Evolutionary conservation across 495 filamentous ascomycete genomes (phyloP), one percentile per base, ranked within the genome.

Genomic region (Sordaria brevicollis): DNA sequence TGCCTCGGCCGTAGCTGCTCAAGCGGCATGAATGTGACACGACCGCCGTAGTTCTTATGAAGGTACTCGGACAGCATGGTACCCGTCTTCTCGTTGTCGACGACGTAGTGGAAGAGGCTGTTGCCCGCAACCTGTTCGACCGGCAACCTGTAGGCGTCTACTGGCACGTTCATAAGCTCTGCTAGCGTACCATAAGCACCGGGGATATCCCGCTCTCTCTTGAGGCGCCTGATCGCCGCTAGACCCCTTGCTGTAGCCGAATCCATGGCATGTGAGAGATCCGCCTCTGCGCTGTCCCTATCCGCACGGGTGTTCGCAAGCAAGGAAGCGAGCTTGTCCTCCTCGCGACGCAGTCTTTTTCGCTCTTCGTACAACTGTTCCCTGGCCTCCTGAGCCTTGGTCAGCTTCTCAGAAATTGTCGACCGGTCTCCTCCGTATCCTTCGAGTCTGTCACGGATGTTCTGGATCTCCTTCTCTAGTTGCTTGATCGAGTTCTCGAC

Each of bases 51-150:
- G 68, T 90, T 87, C 67, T 91, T 91, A 76, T 93, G 88, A 25
- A 99, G 83, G 15, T 90, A 86, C 73, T 94, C 91, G 15, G 93
- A 84, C 17, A 96, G 88, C 67, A 87, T 87, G 1, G 92, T 92
- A 0, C 93, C 93, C 2, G 94, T 97, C 39, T 91, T 87, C 68
- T 94, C 94, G 41, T 90, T 96, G 77, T 99, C 95, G 62, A 97
- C 93, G 31, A 99, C 92, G 74, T 96, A 96, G 80, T 99, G 92
- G 80, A 99, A 99, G 8, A 99, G 83, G 77, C 92, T 96, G 71
- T 90, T 90, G 6, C 95, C 96, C 9, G 93, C 96, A 4, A 93
- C 95, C 38, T 95, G 91, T 77, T 99, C 95, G 17, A 97, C 92
- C 4, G 95, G 92, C 43, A 92, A 90, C 38, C 93, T 89, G 78